A percentile compares a stretch with the other conserved stretches of the same genome.
These are phyloP conservation scores for Coemansia sp. DNA, from an alignment of 192 early-diverging fungal species.

Conservation along the genomic window DNA sequence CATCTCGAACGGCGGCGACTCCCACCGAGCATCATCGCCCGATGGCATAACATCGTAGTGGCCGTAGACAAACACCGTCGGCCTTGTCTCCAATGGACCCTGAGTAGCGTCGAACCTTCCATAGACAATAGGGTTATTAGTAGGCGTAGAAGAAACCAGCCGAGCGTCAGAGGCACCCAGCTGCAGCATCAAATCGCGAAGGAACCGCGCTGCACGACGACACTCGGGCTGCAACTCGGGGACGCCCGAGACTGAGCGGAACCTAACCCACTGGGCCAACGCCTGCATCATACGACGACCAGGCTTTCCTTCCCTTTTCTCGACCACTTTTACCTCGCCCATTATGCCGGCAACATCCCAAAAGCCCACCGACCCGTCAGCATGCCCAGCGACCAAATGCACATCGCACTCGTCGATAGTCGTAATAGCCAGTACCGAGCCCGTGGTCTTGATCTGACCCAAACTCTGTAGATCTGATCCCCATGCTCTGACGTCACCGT, in stretches of 20 bases:
- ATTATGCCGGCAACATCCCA: slow-evolving; percentile 52
- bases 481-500: slow-evolving; percentile 72
- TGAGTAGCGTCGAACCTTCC: slow-evolving; percentile 55
- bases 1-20: slow-evolving; percentile 64
- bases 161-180: slow-evolving; percentile 61
- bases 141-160: slow-evolving; percentile 60
- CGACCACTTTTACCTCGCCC: not conserved
- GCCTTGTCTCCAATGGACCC: slow-evolving; percentile 23
- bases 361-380: slow-evolving; percentile 60
- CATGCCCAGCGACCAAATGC: slow-evolving; percentile 61
- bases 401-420: slow-evolving; percentile 18
- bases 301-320: not conserved
- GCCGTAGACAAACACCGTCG: slow-evolving; percentile 71
- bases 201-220: slow-evolving; percentile 68
- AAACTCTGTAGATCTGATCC: slow-evolving; percentile 59
- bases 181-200: slow-evolving; percentile 64
- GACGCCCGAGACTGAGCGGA: slow-evolving; percentile 68
- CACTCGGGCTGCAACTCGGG: slow-evolving; percentile 70
- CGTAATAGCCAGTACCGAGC: slow-evolving; percentile 58
- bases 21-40: slow-evolving; percentile 64
- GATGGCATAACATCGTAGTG: slow-evolving; percentile 84
- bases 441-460: slow-evolving; percentile 53
- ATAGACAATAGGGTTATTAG: slow-evolving; percentile 71
- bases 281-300: slow-evolving; percentile 57
- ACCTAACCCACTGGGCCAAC: slow-evolving; percentile 66